phyloP scores from a whole-genome alignment of 1,284 basidiomycete species.

The Ceratobasidium theobromae region DNA sequence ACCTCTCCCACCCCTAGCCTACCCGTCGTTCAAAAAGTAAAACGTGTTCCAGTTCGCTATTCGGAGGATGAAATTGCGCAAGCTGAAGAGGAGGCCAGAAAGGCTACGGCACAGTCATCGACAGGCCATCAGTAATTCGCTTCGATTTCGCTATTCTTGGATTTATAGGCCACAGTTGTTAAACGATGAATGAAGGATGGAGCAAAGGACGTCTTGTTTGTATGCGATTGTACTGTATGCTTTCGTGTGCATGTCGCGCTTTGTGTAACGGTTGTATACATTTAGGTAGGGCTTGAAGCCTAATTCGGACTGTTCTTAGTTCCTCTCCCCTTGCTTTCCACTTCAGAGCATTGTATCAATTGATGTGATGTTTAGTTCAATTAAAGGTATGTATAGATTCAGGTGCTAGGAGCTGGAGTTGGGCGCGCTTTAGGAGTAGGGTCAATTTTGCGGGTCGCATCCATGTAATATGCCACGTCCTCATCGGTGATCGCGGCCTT shows the following conservation, averaged over 20 bases:
- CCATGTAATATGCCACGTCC: constrained; percentile 79
- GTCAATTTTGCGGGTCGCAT: constrained; percentile 76
- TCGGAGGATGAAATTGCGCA: constrained; percentile 18
- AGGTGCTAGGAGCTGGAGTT: not conserved
- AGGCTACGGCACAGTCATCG: not conserved
- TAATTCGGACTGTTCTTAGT: constrained; percentile 4
- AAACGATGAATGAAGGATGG: not conserved
- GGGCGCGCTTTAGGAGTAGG: constrained; percentile 41
- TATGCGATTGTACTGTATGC: not conserved
- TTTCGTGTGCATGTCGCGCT: not conserved
- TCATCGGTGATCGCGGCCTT: constrained; percentile 83
- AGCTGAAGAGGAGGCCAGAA: constrained; percentile 18
- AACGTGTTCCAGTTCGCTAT: constrained; percentile 28
- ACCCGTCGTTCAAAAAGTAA: constrained; percentile 8
- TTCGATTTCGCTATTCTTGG: constrained; percentile 24
- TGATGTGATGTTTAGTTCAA: constrained; percentile 4
- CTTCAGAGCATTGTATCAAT: constrained; percentile 10
- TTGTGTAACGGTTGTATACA: constrained; percentile 2
- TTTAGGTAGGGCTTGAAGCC: constrained; percentile 27
- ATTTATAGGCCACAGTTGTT: not conserved
- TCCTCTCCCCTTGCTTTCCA: not conserved
- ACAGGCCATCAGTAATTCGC: not conserved
- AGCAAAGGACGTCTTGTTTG: not conserved
- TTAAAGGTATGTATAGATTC: not conserved
- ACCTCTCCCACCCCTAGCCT: constrained; percentile 19